phyloP scores from a whole-genome alignment of 2,329 filamentous ascomycete species.

The Pezicula radicicola region DNA sequence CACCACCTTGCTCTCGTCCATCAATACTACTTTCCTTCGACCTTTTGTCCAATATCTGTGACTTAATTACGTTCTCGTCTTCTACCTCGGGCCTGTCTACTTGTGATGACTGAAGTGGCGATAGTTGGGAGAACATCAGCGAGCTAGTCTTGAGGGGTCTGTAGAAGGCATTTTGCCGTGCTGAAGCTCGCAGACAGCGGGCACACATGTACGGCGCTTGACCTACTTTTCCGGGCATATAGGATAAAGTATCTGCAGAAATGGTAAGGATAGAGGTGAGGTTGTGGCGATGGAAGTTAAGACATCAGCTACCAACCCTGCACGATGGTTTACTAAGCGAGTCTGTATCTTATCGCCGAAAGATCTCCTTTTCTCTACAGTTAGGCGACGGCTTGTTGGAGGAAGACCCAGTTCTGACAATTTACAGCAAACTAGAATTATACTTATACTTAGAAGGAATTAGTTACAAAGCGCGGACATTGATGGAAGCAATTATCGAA shows the following conservation, averaged over 20 bases:
- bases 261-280: too few relatives aligned
- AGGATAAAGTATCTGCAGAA: slow-evolving; percentile 4
- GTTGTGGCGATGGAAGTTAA: too few relatives aligned
- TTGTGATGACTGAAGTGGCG: slow-evolving; percentile 18
- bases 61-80: slow-evolving; percentile 12
- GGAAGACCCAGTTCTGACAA: too few relatives aligned
- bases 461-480: too few relatives aligned
- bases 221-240: slow-evolving; percentile 24
- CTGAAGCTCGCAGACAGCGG: slow-evolving; percentile 23
- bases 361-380: too few relatives aligned
- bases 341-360: too few relatives aligned
- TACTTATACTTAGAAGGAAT: too few relatives aligned
- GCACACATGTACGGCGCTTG: slow-evolving; percentile 18
- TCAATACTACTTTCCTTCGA: slow-evolving; percentile 1
- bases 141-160: neutral
- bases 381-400: too few relatives aligned
- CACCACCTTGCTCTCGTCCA: slow-evolving; percentile 21
- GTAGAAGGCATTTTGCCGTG: slow-evolving; percentile 16
- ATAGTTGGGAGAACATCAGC: slow-evolving; percentile 16
- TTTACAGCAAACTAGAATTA: too few relatives aligned
- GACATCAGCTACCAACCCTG: too few relatives aligned
- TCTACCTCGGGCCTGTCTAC: slow-evolving; percentile 9
- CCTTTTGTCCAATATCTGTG: slow-evolving; percentile 5
- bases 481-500: too few relatives aligned
- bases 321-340: too few relatives aligned